Evolutionary conservation across 495 filamentous ascomycete genomes (phyloP).

Genomic region (Aspergillus diversus): DNA sequence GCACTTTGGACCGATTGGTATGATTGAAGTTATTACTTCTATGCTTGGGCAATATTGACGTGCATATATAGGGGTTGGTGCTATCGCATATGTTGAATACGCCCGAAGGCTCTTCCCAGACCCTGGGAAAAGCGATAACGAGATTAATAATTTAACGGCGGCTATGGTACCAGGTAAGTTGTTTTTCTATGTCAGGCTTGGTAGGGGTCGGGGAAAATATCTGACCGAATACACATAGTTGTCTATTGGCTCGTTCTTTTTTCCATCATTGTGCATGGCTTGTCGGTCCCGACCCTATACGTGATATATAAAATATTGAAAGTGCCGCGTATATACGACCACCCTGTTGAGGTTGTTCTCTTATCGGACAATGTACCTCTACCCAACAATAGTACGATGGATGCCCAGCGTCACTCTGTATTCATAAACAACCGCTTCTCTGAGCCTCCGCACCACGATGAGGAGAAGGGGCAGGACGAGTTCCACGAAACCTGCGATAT

Average conservation of each 20-base stretch:
- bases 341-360: slow-evolving; percentile 52
- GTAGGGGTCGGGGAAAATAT: background rate
- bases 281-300: slow-evolving; percentile 58
- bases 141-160: slow-evolving; percentile 54
- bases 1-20: slow-evolving; percentile 46
- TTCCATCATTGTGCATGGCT: slow-evolving; percentile 60
- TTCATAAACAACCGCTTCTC: slow-evolving; percentile 62
- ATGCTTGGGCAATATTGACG: slow-evolving; percentile 9
- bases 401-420: slow-evolving; percentile 46
- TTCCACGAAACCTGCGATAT: slow-evolving; percentile 7
- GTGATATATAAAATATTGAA: slow-evolving; percentile 47
- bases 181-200: background rate
- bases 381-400: slow-evolving; percentile 54
- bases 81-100: slow-evolving; percentile 52
- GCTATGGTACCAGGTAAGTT: slow-evolving; percentile 48
- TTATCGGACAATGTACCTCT: slow-evolving; percentile 53
- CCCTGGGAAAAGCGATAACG: slow-evolving; percentile 50
- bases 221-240: slow-evolving; percentile 31
- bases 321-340: slow-evolving; percentile 53
- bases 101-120: slow-evolving; percentile 57
- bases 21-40: background rate
- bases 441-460: slow-evolving; percentile 31
- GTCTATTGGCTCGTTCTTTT: slow-evolving; percentile 64
- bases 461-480: slow-evolving; percentile 14
- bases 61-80: slow-evolving; percentile 35